Evolutionary conservation across 2,329 filamentous ascomycete genomes (phyloP), one percentile per base, ranked within the genome.

Genomic region (Emmonsia crescens): DNA sequence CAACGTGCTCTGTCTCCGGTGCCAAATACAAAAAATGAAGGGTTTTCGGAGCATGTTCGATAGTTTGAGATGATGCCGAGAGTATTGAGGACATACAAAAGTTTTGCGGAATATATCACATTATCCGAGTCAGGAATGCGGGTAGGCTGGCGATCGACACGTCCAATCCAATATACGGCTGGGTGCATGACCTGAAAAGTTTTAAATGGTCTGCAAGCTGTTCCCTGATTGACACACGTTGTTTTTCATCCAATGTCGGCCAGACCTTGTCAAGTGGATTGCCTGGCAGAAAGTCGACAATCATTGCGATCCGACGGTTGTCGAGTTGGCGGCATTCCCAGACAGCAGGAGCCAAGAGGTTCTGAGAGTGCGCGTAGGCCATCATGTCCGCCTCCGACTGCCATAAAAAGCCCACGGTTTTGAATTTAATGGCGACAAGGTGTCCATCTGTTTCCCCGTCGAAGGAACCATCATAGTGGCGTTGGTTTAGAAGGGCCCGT

Each of bases 131-230:
- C 66, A 5, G 60, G n/a, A 58, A 65, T 66, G 14, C 29, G 48
- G 5, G 60, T 60, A 5, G 55, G 52, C 31, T 65, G 62, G 29
- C 40, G 59, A 42, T 61, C 40, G 51, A 67, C 51, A n/a, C 63
- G 59, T 14, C 66, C 64, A 59, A n/a, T 14, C 66, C 64, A 67
- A 48, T 67, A 59, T 65, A 67, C 10, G 57, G 63, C 56, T 63
- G 57, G 6, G 61, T 64, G 62, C 64, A 66, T 27, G 42, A 54
- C 52, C 61, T 60, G n/a, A 67, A 60, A 57, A 64, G 60, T 2
- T 38, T 36, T 40, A 65, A 27, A 38, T 64, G 62, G 38, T 61
- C 38, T 29, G 54, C 60, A 36, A 65, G 62, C 33, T 65, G 62
- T 52, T 55, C 24, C 48, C 63, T 65, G 42, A 65, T 61, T 1